Evolutionary conservation across 176 grass and related monocot genomes (phyloP).

Genomic region (barley (Hordeum vulgare)): DNA sequence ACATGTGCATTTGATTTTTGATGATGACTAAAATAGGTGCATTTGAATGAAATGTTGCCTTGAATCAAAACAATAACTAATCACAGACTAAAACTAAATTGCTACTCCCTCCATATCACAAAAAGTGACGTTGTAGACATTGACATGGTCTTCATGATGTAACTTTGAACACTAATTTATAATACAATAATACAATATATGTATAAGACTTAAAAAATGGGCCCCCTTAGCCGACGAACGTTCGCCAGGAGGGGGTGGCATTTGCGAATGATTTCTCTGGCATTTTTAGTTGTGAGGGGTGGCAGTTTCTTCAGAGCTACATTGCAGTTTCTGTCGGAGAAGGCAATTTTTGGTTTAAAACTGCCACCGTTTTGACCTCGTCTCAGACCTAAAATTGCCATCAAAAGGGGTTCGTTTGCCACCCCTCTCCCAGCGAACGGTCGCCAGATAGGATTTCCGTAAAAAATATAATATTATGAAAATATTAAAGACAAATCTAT

Average conservation of each 20-base stretch:
- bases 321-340: no score
- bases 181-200: background rate
- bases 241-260: no score
- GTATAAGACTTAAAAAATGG: background rate
- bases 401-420: no score
- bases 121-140: background rate
- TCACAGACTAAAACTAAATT: slow-evolving; percentile 1
- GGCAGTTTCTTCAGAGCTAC: no score
- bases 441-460: no score
- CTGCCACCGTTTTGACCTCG: no score
- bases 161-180: background rate
- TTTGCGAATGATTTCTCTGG: no score
- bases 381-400: no score
- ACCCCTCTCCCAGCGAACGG: no score
- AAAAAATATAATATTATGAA: background rate
- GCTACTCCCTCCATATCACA: background rate
- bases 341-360: no score
- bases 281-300: no score
- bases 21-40: background rate
- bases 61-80: background rate
- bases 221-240: no score
- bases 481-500: background rate
- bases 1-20: background rate
- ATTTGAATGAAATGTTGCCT: background rate
- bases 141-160: background rate